Evolutionary conservation across 2,329 filamentous ascomycete species (phyloP).

Genomic region (Aspergillus chevalieri): DNA sequence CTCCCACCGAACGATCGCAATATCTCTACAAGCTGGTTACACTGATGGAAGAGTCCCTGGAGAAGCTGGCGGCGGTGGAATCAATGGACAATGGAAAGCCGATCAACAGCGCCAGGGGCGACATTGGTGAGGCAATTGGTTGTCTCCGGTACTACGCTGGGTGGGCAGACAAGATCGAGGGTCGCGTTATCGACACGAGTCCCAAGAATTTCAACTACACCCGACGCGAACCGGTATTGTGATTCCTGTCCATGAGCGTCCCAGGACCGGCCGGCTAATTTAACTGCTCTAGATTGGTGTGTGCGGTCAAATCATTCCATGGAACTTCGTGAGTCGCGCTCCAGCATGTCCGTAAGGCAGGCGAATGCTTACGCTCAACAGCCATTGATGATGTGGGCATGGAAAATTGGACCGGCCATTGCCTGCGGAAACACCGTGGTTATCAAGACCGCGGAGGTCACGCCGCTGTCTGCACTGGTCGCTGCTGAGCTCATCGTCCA

Average conservation of each 20-base stretch:
- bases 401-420: slow-evolving; percentile 17
- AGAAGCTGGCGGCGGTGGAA: slow-evolving; percentile 73
- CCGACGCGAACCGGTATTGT: slow-evolving; percentile 55
- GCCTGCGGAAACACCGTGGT: slow-evolving; percentile 46
- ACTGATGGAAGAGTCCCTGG: slow-evolving; percentile 67
- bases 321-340: slow-evolving; percentile 62
- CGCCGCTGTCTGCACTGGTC: background rate
- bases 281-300: slow-evolving; percentile 48
- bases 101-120: slow-evolving; percentile 48
- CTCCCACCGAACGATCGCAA: slow-evolving; percentile 63
- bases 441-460: background rate
- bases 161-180: slow-evolving; percentile 82
- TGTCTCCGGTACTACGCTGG: slow-evolving; percentile 55
- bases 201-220: slow-evolving; percentile 76
- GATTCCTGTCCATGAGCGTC: background rate
- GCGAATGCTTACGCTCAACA: background rate
- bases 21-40: slow-evolving; percentile 69
- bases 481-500: background rate
- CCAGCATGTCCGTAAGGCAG: slow-evolving; percentile 20
- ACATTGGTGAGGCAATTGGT: slow-evolving; percentile 60
- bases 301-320: slow-evolving; percentile 77
- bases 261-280: background rate
- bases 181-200: slow-evolving; percentile 70
- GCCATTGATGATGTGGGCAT: background rate
- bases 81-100: slow-evolving; percentile 53